A percentile compares a stretch with the other conserved stretches of the same genome.
Evolutionary conservation across 257 asterid genomes (phyloP).

Genomic region (Coffea canephora): DNA sequence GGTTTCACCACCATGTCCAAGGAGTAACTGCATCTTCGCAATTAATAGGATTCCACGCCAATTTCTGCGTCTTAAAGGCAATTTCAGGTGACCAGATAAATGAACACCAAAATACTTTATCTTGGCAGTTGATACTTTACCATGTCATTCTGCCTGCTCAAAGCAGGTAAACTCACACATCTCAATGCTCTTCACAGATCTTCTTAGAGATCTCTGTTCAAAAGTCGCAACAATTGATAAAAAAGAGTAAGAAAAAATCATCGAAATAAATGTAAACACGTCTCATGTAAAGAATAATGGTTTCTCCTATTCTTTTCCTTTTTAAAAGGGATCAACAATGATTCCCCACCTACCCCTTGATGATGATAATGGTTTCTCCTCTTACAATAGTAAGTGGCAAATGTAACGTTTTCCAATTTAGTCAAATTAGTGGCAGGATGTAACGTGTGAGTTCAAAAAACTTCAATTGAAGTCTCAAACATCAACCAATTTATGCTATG

Average conservation of each 20-base stretch:
- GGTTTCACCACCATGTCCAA: background rate
- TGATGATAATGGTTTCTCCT: background rate
- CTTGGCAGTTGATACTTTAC: background rate
- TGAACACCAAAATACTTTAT: background rate
- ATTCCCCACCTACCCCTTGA: too few species aligned
- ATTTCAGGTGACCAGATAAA: background rate
- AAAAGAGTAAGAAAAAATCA: background rate
- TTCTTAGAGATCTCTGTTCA: background rate
- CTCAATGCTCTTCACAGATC: background rate
- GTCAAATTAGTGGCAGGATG: background rate
- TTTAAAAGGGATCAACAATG: too few species aligned
- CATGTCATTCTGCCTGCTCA: background rate
- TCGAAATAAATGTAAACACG: background rate
- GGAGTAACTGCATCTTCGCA: background rate
- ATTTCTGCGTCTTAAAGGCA: background rate
- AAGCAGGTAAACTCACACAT: background rate
- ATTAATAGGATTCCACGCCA: background rate
- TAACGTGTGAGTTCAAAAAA: background rate
- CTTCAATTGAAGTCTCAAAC: background rate
- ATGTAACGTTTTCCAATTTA: background rate
- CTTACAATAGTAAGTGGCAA: background rate
- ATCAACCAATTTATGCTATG: background rate
- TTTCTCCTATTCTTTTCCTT: background rate
- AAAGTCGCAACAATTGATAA: conserved; percentile 1
- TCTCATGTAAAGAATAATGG: background rate